These are phyloP conservation scores for Penicillium palitans DNA, from an alignment of 2,329 filamentous ascomycete species.

Conservation along the genomic window DNA sequence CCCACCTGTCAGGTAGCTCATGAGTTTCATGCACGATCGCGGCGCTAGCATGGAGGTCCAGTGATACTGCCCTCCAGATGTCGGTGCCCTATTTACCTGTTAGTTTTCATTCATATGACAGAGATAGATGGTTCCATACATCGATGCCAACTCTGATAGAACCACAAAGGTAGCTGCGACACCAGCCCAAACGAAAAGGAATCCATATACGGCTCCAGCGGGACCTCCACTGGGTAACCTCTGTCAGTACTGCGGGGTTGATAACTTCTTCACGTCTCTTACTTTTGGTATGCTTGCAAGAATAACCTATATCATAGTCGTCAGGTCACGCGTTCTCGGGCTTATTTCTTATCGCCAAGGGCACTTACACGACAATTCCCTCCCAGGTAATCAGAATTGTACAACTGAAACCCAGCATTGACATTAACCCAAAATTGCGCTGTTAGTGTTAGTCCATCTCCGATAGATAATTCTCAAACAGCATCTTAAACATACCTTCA, in stretches of 20 bases:
- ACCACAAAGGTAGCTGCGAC: conserved; percentile 29
- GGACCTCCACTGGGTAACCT: conserved; percentile 32
- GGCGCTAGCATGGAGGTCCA: conserved; percentile 46
- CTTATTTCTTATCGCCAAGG: neutral
- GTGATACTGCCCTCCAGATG: conserved; percentile 42
- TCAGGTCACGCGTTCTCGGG: neutral
- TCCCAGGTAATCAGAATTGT: conserved; percentile 46
- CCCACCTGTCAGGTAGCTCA: conserved; percentile 42
- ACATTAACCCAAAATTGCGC: conserved; percentile 45
- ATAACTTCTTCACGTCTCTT: neutral
- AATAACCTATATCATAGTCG: conserved; percentile 13
- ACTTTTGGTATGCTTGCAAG: conserved; percentile 25
- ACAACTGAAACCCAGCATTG: conserved; percentile 44
- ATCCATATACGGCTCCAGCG: conserved; percentile 37
- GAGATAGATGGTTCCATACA: conserved; percentile 19
- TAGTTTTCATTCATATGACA: neutral
- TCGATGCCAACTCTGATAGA: conserved; percentile 37
- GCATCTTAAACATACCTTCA: conserved; percentile 35
- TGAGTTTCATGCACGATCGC: conserved; percentile 31
- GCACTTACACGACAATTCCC: conserved; percentile 38
- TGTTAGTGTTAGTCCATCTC: conserved; percentile 14
- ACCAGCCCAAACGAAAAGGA: conserved; percentile 36
- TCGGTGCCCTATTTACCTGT: conserved; percentile 29
- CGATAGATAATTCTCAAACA: neutral
- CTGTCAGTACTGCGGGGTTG: conserved; percentile 4